Percentiles rank a stretch among this genome's conserved stretches.
Evolutionary conservation across 2,329 filamentous ascomycete genomes (phyloP).

Genomic region (Aspergillus fumigatiaffinis): DNA sequence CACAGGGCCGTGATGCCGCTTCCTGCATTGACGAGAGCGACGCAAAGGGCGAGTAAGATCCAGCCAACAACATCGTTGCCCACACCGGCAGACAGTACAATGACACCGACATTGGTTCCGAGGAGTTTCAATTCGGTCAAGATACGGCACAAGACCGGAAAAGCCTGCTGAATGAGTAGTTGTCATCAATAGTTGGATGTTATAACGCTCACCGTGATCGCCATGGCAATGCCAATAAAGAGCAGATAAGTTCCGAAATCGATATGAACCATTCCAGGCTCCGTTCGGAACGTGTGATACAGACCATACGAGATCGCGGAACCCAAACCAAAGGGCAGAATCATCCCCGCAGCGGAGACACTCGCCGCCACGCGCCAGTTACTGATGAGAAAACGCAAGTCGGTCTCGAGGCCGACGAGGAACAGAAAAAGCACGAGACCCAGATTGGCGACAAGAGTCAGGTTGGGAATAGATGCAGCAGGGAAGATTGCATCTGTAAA

Average conservation of each 20-base stretch:
- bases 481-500: slow-evolving; percentile 78
- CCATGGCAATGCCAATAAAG: slow-evolving; percentile 89
- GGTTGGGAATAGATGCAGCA: slow-evolving; percentile 64
- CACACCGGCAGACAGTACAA: slow-evolving; percentile 84
- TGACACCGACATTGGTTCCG: slow-evolving; percentile 76
- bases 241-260: slow-evolving; percentile 62
- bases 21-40: slow-evolving; percentile 85
- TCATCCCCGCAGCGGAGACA: slow-evolving; percentile 76
- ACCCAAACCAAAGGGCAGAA: slow-evolving; percentile 76
- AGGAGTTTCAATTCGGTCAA: slow-evolving; percentile 86
- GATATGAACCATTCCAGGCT: slow-evolving; percentile 54
- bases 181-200: not conserved
- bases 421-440: slow-evolving; percentile 84
- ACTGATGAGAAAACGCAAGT: slow-evolving; percentile 68
- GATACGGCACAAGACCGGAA: slow-evolving; percentile 91
- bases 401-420: slow-evolving; percentile 81
- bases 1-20: slow-evolving; percentile 79
- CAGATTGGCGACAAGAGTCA: slow-evolving; percentile 75
- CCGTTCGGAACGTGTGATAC: slow-evolving; percentile 66
- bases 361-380: slow-evolving; percentile 78
- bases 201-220: slow-evolving; percentile 67
- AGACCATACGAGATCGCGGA: slow-evolving; percentile 76
- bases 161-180: slow-evolving; percentile 46
- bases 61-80: slow-evolving; percentile 90
- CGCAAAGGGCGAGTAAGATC: slow-evolving; percentile 88